A percentile compares a stretch with the other conserved stretches of the same genome.
Conservation (phyloP, 2,329 filamentous ascomycete genomes). For the Cercospora sesami region DNA sequence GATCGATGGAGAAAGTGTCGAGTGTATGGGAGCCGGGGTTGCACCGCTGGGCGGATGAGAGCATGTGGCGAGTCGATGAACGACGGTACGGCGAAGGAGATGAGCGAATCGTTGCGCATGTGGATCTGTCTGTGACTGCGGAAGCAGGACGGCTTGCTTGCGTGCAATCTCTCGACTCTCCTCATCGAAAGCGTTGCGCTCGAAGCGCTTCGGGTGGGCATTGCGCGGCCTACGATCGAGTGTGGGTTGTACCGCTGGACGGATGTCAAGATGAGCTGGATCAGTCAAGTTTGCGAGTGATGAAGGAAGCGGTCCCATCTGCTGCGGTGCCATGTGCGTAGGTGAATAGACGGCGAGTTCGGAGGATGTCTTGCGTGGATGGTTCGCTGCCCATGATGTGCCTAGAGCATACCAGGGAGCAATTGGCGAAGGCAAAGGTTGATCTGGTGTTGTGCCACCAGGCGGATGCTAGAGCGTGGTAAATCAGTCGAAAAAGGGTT, state of each 20-base stretch:
- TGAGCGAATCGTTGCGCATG: no score
- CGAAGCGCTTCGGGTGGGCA: neutral
- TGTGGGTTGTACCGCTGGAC: neutral
- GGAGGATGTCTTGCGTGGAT: no score
- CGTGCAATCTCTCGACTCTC: neutral
- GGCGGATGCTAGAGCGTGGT: no score
- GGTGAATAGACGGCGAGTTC: no score
- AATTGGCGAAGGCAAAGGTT: no score
- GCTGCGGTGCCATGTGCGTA: no score
- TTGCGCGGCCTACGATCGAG: neutral
- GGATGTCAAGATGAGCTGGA: neutral
- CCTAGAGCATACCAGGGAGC: no score
- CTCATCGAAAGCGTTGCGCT: neutral
- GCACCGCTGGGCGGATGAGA: neutral
- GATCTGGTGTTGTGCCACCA: neutral
- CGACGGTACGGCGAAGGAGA: no score
- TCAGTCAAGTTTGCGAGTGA: neutral
- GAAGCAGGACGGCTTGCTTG: neutral
- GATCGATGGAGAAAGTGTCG: neutral
- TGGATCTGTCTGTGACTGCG: no score
- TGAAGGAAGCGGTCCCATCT: neutral
- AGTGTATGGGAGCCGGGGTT: neutral
- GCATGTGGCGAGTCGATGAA: neutral
- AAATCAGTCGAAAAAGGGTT: neutral
- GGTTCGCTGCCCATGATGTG: no score